Evolutionary conservation across 306 rosid species (phyloP).

Genomic region (Sophora flavescens): DNA sequence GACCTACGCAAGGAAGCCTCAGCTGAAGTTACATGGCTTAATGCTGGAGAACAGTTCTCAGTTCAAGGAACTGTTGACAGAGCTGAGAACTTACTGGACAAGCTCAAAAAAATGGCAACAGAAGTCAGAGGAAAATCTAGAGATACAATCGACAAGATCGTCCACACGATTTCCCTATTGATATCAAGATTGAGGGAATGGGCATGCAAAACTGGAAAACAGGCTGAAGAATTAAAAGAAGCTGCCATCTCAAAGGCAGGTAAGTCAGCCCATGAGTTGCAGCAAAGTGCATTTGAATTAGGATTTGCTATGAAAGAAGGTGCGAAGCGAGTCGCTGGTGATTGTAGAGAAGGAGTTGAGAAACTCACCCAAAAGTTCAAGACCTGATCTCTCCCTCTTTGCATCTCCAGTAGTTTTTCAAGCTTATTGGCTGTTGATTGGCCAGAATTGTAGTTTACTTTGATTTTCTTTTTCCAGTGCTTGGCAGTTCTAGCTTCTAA

Average conservation of each 20-base stretch:
- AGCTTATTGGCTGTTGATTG: constrained; percentile 33
- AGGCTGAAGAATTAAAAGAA: constrained; percentile 64
- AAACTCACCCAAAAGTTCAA: constrained; percentile 88
- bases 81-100: constrained; percentile 74
- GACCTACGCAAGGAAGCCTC: constrained; percentile 86
- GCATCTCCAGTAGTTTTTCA: constrained; percentile 4
- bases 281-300: constrained; percentile 65
- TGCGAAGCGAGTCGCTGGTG: constrained; percentile 78
- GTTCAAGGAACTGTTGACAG: constrained; percentile 73
- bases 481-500: constrained; percentile 42
- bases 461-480: constrained; percentile 22
- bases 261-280: constrained; percentile 68
- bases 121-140: constrained; percentile 73
- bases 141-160: constrained; percentile 64
- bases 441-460: constrained; percentile 39
- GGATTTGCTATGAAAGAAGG: constrained; percentile 71
- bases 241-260: constrained; percentile 59
- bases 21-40: constrained; percentile 82
- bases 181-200: constrained; percentile 71
- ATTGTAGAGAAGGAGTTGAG: constrained; percentile 93
- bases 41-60: constrained; percentile 70
- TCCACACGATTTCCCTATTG: constrained; percentile 59
- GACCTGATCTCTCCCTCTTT: constrained; percentile 53
- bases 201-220: constrained; percentile 62
- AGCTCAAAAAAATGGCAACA: constrained; percentile 70